Conservation (phyloP, 2,329 filamentous ascomycete genomes). For the Chlorencoelia australis region DNA sequence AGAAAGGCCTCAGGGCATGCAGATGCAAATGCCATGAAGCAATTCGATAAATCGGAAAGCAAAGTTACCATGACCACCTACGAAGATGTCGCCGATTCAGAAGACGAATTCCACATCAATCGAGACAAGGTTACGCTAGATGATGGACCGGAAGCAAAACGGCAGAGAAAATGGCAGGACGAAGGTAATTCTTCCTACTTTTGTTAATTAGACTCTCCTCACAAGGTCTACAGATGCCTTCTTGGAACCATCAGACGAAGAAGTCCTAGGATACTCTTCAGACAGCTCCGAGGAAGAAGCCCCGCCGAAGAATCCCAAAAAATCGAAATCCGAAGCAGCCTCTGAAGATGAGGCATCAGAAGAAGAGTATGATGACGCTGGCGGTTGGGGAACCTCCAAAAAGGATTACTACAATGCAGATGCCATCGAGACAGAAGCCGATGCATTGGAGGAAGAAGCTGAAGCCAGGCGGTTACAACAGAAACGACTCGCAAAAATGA, state of each 20-base stretch:
- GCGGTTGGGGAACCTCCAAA: constrained; percentile 79
- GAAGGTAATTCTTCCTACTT: constrained; percentile 45
- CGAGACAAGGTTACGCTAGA: constrained; percentile 81
- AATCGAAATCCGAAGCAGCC: constrained; percentile 41
- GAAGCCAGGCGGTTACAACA: constrained; percentile 83
- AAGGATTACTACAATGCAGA: constrained; percentile 93
- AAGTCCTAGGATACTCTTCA: constrained; percentile 43
- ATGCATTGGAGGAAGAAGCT: constrained; percentile 81
- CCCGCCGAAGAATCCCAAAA: constrained; percentile 5
- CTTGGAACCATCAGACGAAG: constrained; percentile 52
- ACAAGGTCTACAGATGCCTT: constrained; percentile 33
- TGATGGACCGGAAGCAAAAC: constrained; percentile 69
- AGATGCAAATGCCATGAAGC: not conserved
- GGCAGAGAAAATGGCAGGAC: constrained; percentile 59
- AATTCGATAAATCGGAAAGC: constrained; percentile 21
- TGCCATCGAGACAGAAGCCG: constrained; percentile 50
- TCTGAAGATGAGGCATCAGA: constrained; percentile 44
- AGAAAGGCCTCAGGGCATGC: constrained; percentile 5
- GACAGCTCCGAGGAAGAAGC: constrained; percentile 30
- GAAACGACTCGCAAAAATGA: constrained; percentile 83
- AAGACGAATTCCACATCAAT: constrained; percentile 86
- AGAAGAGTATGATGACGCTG: constrained; percentile 46
- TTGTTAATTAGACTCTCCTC: constrained; percentile 3
- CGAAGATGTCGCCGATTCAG: constrained; percentile 83
- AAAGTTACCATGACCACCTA: constrained; percentile 38